Conservation (phyloP, 2,329 filamentous ascomycete genomes). For the Pseudogymnoascus sp. region DNA sequence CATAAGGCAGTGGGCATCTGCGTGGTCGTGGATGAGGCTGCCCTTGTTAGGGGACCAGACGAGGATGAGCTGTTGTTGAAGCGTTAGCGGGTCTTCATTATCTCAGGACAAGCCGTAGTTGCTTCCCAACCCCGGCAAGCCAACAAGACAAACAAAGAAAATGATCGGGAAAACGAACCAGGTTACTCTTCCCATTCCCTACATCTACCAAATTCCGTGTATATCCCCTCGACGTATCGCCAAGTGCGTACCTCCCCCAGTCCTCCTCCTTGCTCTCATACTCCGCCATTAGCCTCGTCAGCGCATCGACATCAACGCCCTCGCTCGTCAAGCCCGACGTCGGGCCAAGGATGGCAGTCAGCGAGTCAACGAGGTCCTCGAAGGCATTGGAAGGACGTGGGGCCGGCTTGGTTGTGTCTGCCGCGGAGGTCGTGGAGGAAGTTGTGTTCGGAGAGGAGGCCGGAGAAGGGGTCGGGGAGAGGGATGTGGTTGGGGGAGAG, state of each 20-base stretch:
- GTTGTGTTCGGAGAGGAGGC: neutral
- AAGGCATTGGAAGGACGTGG: conserved; percentile 41
- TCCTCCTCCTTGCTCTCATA: conserved; percentile 62
- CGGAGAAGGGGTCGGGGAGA: neutral
- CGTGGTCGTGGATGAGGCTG: conserved; percentile 81
- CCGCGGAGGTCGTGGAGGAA: neutral
- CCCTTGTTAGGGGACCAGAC: conserved; percentile 82
- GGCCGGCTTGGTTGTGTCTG: neutral
- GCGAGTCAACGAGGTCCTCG: conserved; percentile 60
- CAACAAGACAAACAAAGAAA: conserved; percentile 11
- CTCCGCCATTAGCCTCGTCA: conserved; percentile 63
- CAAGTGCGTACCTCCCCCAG: conserved; percentile 68
- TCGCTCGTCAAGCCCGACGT: conserved; percentile 74
- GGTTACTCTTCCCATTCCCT: conserved; percentile 61
- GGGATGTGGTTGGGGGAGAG: neutral
- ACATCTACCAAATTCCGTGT: conserved; percentile 86
- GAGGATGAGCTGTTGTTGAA: conserved; percentile 57
- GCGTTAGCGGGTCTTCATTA: neutral
- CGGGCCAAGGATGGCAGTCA: conserved; percentile 67
- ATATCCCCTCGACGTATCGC: conserved; percentile 62
- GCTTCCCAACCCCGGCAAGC: neutral
- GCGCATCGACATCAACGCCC: conserved; percentile 66
- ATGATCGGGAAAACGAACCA: conserved; percentile 30
- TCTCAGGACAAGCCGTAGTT: neutral
- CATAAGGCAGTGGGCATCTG: conserved; percentile 88